Conservation (phyloP, 495 filamentous ascomycete genomes). For the Glutinoglossum americanum region DNA sequence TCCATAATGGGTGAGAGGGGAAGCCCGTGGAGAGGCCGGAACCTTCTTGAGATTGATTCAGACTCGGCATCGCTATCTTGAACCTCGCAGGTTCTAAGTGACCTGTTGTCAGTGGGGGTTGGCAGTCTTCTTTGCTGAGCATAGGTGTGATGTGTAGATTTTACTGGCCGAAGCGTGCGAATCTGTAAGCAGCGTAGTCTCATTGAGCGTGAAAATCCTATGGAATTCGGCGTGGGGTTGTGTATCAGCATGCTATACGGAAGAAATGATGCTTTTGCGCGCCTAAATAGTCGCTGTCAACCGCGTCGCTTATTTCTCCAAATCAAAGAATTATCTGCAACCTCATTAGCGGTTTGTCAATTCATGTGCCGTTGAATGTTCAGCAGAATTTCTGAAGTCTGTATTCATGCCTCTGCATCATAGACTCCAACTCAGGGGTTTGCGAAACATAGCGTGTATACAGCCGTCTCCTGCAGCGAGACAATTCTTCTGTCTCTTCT, state of each 20-base stretch:
- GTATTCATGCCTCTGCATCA: neutral
- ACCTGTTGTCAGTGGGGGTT: neutral
- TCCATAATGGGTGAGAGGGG: neutral
- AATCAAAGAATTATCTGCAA: neutral
- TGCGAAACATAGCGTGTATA: neutral
- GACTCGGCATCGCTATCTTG: neutral
- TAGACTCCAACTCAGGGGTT: neutral
- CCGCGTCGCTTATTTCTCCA: neutral
- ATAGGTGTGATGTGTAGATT: neutral
- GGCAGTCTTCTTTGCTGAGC: neutral
- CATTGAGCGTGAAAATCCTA: neutral
- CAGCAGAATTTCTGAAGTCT: neutral
- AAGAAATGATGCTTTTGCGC: neutral
- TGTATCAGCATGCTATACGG: neutral
- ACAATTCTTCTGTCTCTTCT: neutral
- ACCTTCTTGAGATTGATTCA: neutral
- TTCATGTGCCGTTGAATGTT: neutral
- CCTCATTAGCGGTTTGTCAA: neutral
- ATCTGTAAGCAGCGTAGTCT: neutral
- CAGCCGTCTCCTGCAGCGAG: neutral
- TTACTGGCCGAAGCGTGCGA: neutral
- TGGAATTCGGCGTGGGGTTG: neutral
- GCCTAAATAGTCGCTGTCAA: neutral
- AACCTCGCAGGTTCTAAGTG: neutral
- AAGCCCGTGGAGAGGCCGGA: neutral